Percentiles rank a stretch among this genome's conserved stretches.
Conservation (phyloP, 129 eudicot species). For the Kitagawia praeruptora region DNA sequence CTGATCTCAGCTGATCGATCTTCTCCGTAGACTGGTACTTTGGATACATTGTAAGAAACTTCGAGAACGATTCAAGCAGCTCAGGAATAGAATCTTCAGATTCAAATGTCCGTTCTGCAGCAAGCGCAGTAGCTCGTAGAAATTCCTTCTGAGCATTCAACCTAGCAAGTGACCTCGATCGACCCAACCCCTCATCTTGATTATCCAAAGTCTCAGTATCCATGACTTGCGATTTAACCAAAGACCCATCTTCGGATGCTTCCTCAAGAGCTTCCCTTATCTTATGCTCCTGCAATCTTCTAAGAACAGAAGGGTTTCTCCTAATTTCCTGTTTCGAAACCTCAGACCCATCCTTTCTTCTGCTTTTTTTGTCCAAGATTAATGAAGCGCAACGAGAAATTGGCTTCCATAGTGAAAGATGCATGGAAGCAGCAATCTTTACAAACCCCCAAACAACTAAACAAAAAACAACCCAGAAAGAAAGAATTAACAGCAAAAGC, state of each 20-base stretch:
- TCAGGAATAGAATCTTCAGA: constrained; percentile 70
- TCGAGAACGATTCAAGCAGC: constrained; percentile 61
- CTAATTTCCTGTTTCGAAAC: constrained; percentile 44
- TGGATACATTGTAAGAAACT: constrained; percentile 93
- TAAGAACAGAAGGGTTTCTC: constrained; percentile 61
- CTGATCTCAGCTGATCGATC: constrained; percentile 85
- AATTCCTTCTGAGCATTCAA: constrained; percentile 81
- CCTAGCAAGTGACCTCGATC: constrained; percentile 84
- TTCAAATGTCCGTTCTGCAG: constrained; percentile 79
- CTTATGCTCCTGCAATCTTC: constrained; percentile 80
- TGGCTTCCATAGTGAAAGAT: constrained; percentile 99
- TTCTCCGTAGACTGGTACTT: constrained; percentile 82
- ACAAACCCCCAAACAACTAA: constrained; percentile 9
- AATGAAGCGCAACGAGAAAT: constrained; percentile 85
- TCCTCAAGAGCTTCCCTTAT: constrained; percentile 96
- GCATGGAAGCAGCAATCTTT: constrained; percentile 58
- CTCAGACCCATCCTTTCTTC: constrained; percentile 62
- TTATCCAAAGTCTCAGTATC: constrained; percentile 51
- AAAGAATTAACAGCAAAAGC: constrained; percentile 9
- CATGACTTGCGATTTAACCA: constrained; percentile 66
- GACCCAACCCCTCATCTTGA: constrained; percentile 68
- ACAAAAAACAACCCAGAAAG: constrained; percentile 20
- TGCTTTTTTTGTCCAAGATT: constrained; percentile 77
- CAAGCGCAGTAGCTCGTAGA: constrained; percentile 86
- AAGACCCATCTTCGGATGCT: constrained; percentile 98